Conservation (phyloP, 148 eudicot genomes). For the Fagopyrum tataricum region DNA sequence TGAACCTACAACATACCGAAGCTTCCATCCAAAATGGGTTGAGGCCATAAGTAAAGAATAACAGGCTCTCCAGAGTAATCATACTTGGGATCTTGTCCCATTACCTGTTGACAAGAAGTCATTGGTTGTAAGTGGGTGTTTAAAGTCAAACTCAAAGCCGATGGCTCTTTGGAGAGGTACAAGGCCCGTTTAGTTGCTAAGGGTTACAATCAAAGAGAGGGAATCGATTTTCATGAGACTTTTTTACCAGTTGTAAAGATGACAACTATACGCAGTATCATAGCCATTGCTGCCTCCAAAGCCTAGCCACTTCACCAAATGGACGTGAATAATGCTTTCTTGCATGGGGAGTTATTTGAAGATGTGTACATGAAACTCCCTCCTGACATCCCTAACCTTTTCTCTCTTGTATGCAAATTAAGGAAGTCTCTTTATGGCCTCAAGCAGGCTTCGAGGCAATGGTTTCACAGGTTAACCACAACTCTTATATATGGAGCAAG, state of each 20-base stretch:
- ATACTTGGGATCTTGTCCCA: neutral
- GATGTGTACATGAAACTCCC: constrained; percentile 4
- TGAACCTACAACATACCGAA: neutral
- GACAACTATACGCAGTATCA: neutral
- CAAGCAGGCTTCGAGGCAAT: neutral
- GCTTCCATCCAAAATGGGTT: neutral
- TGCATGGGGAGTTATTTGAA: neutral
- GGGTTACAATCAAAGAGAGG: constrained; percentile 10
- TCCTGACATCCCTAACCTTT: neutral
- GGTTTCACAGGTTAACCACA: neutral
- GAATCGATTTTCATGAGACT: constrained; percentile 9
- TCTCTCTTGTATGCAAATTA: neutral
- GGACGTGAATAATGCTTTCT: no score
- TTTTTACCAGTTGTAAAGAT: no score
- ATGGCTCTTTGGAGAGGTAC: constrained; percentile 12
- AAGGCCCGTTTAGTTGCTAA: constrained; percentile 1
- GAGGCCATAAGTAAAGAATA: neutral
- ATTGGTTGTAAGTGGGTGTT: constrained; percentile 9
- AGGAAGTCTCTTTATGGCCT: neutral
- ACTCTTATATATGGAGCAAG: neutral
- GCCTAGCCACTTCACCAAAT: neutral
- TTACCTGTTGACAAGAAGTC: neutral
- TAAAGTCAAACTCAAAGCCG: neutral
- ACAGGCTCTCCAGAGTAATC: neutral
- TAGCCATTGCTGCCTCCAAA: constrained; percentile 1